Evolutionary conservation across 2,329 filamentous ascomycete species (phyloP).

Genomic region (Ambrosiella cleistominuta): DNA sequence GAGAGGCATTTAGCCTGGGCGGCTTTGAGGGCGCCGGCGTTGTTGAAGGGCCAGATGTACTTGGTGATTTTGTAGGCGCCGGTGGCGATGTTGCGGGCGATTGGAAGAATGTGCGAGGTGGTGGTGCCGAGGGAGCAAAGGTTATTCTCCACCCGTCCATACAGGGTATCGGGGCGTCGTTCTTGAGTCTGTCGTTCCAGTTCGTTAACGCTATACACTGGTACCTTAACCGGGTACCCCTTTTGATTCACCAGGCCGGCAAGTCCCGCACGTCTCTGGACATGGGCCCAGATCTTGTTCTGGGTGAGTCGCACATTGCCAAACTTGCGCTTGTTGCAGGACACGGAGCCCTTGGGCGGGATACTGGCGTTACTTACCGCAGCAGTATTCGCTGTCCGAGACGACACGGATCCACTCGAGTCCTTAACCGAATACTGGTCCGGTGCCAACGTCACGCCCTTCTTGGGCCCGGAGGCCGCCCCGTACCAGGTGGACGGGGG

Average conservation of each 20-base stretch:
- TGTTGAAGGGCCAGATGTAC: background rate
- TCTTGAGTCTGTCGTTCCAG: slow-evolving; percentile 5
- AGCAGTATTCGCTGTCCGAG: too few species aligned
- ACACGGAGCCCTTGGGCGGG: too few species aligned
- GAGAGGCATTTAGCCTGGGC: background rate
- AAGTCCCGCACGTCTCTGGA: background rate
- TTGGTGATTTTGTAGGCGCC: too few species aligned
- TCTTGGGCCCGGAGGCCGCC: background rate
- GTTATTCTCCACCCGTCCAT: background rate
- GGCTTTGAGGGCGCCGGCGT: background rate
- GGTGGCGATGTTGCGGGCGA: too few species aligned
- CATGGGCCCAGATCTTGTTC: too few species aligned
- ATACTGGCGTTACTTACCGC: too few species aligned
- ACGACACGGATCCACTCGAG: too few species aligned
- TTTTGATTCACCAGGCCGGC: background rate
- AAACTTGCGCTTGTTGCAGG: too few species aligned
- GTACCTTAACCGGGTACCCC: background rate
- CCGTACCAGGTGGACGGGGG: slow-evolving; percentile 8
- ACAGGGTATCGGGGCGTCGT: background rate
- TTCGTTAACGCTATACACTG: slow-evolving; percentile 1
- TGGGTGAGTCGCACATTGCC: too few species aligned
- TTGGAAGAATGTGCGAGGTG: too few species aligned
- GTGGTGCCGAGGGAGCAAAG: background rate
- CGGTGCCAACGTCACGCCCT: background rate
- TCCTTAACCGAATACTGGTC: background rate